These are phyloP conservation scores for Annulohypoxylon truncatum DNA, from an alignment of 2,329 filamentous ascomycete genomes.

Conservation along the genomic window DNA sequence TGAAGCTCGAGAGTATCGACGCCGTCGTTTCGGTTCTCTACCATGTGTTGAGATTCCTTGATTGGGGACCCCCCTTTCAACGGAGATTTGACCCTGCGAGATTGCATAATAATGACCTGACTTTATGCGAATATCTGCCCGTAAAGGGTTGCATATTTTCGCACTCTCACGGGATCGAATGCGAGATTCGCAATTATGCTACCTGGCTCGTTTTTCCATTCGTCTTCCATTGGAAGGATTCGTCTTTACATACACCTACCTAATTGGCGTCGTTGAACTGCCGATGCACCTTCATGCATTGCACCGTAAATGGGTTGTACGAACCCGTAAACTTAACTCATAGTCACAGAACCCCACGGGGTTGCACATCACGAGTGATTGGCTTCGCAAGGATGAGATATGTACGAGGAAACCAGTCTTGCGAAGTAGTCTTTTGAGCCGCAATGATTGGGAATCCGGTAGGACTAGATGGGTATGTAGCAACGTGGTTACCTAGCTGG, in stretches of 20 bases:
- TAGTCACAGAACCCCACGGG: constrained; percentile 18
- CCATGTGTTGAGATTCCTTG: not conserved
- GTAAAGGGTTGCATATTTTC: not conserved
- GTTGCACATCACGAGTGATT: constrained; percentile 10
- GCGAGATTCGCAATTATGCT: constrained; percentile 8
- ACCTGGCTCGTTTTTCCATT: not conserved
- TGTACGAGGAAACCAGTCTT: not conserved
- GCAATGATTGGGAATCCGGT: constrained; percentile 9
- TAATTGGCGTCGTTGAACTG: not conserved
- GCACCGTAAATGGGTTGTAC: not conserved
- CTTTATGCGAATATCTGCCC: constrained; percentile 7
- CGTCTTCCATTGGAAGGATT: not conserved
- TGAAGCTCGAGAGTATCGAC: constrained; percentile 1
- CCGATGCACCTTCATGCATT: not conserved
- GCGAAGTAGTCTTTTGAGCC: constrained; percentile 17
- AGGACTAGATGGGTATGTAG: not conserved
- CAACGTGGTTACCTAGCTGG: not conserved
- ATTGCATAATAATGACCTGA: constrained; percentile 19
- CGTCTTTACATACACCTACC: not conserved
- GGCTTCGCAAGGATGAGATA: not conserved
- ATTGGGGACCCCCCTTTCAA: constrained; percentile 15
- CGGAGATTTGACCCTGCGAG: constrained; percentile 17
- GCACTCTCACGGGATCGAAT: not conserved
- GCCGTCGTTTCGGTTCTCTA: constrained; percentile 15
- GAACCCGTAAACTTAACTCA: not conserved